Conservation (phyloP, 768 basidiomycete genomes). For the Kwoniella pini region DNA sequence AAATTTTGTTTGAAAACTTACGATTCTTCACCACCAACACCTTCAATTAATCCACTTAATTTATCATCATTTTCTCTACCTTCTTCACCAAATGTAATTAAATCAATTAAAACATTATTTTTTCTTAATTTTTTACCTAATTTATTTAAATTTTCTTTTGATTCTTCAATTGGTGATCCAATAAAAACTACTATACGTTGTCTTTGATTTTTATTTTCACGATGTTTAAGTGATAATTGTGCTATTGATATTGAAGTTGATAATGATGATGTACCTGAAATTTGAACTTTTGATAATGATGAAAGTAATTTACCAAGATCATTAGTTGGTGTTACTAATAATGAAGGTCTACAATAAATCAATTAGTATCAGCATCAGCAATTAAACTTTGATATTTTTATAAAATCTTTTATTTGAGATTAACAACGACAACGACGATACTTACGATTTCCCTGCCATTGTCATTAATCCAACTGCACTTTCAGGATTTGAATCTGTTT, state of each 20-base stretch:
- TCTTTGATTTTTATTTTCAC: constrained; percentile 96
- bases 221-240: constrained; percentile 92
- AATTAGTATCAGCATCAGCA: background rate
- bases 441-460: constrained; percentile 93
- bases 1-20: no score
- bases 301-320: constrained; percentile 88
- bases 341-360: constrained; percentile 69
- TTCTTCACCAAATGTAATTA: constrained; percentile 81
- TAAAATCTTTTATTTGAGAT: background rate
- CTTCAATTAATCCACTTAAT: constrained; percentile 79
- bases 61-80: constrained; percentile 65
- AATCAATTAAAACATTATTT: constrained; percentile 95
- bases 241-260: constrained; percentile 89
- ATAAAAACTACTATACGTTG: constrained; percentile 95
- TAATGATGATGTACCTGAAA: constrained; percentile 81
- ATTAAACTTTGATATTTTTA: background rate
- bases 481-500: constrained; percentile 94
- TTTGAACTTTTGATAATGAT: constrained; percentile 69
- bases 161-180: constrained; percentile 70
- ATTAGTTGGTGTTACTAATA: constrained; percentile 92
- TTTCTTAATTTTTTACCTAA: constrained; percentile 98
- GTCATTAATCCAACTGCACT: constrained; percentile 97
- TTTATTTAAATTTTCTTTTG: constrained; percentile 77
- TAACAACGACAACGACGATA: constrained; percentile 1
- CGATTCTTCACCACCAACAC: constrained; percentile 57